Evolutionary conservation across 2,329 filamentous ascomycete species (phyloP), one percentile per base, ranked within the genome.

Genomic region (Xylariaceae sp.): DNA sequence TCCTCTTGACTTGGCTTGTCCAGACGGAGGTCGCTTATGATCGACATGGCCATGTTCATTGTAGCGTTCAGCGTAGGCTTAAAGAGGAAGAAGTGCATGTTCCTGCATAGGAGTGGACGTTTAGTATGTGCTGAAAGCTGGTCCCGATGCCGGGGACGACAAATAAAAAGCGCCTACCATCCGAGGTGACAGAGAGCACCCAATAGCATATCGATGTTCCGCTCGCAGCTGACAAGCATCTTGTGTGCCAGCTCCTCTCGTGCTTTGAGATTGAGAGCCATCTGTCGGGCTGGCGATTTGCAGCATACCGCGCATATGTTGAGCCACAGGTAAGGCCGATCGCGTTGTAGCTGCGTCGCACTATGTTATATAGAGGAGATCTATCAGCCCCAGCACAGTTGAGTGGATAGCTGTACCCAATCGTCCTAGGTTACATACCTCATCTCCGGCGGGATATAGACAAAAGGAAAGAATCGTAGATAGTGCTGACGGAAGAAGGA

Each of bases 191-290:
- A 61, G 12, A 80, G 50, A 3, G 77, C 41, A 0, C 73, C 74
- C 9, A 72, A 59, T 2, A 80, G 56, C 9, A 78, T 46, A 45
- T 79, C 76, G 27, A 77, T 57, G 33, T 55, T 67, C 35, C 67
- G 65, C 39, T 76, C 71, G n/a, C 64, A 58, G 8, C 70, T 63
- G 9, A 74, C 41, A 5, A 77, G 49, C 17, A 74, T 56, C 39
- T 64, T 65, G n/a, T 66, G 60, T 0, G 69, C 64, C 11, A 76
- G 36, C 17, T 69, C 61, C 31, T 65, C 59, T 29, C 68, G 67
- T 5, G 71, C 57, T 13, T 59, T 62, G 2, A 64, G 63, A 24
- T 61, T 60, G 24, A 73, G 50, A 1, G 56, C 53, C 0, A 56
- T 34, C 39, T 74, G 69, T 36, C 65, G 61, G 3, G 58, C 50